Evolutionary conservation across 208 protist species (phyloP), one percentile per base, ranked within the genome.

Genomic region (Leishmania gerbilli): DNA sequence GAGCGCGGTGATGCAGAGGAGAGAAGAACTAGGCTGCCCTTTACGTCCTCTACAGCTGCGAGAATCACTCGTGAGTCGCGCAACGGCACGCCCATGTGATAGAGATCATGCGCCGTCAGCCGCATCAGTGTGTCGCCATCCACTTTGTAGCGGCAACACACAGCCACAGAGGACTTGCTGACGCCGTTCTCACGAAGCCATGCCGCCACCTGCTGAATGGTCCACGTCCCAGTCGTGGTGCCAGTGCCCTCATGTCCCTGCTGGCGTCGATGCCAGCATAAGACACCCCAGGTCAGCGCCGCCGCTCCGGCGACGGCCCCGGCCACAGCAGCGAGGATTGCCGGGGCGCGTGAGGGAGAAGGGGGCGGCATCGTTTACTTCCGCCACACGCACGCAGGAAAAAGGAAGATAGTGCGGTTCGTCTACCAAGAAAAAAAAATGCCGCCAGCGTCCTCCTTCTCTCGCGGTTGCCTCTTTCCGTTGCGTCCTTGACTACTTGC

Each of bases 111-210:
- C 31, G 84, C 81, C 51, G 84, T 84, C 34, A 93, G 62, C 24
- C 80, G 78, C 47, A 87, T 77, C 67, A 96, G 80, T 42, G 77
- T 83, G 34, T 83, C 76, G 17, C 90, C 90, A 68, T 90, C 85
- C 53, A 93, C 64, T 19, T 86, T 83, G 71, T 90, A 85, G 31
- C 76, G 74, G 17, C 65, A 27, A 71, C 91, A 88, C 24, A 77
- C 67, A 1, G 15, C 64, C 34, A 89, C 65, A 21, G 84, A 79
- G 21, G 45, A 49, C 56, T 82, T 81, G 21, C 80, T 86, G n/a
- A 89, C 84, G 21, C 86, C 88, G 68, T 85, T 87, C 45, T 86
- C 83, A 2, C 74, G 83, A 74, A 96, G 80, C 90, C 90, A 96
- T 68, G 68, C 45, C 53, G 77, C 72, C 49, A 94, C 92, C 67